Conservation (phyloP, 495 filamentous ascomycete species). For the Penicillium chermesinum region DNA sequence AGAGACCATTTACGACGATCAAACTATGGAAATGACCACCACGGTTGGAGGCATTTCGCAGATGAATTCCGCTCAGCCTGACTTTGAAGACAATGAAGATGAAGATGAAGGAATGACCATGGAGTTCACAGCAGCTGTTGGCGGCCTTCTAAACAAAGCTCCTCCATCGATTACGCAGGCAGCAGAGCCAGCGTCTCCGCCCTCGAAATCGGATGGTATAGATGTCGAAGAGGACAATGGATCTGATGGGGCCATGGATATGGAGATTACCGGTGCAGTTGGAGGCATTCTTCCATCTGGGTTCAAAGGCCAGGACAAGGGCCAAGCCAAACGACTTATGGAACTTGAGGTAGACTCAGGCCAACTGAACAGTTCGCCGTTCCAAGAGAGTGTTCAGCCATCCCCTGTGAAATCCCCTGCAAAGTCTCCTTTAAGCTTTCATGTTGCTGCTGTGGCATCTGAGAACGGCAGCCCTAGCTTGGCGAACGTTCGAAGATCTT, state of each 20-base stretch:
- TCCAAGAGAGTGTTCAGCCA: conserved; percentile 35
- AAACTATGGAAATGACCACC: conserved; percentile 75
- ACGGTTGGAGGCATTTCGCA: conserved; percentile 61
- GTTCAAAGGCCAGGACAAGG: conserved; percentile 33
- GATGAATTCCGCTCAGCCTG: conserved; percentile 28
- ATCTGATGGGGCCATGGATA: conserved; percentile 45
- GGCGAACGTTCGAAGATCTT: conserved; percentile 47
- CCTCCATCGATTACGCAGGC: conserved; percentile 13
- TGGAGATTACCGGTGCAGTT: conserved; percentile 72
- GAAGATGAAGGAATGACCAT: conserved; percentile 74
- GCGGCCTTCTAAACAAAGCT: conserved; percentile 53
- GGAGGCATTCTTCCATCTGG: conserved; percentile 58
- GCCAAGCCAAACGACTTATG: conserved; percentile 53
- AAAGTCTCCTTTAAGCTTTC: conserved; percentile 24
- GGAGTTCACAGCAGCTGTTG: conserved; percentile 73
- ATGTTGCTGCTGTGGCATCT: conserved; percentile 44
- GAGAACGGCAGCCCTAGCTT: conserved; percentile 58
- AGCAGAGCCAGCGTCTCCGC: conserved; percentile 18
- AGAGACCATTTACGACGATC: conserved; percentile 48
- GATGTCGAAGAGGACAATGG: conserved; percentile 34
- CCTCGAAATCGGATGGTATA: conserved; percentile 23
- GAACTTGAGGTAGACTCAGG: conserved; percentile 54
- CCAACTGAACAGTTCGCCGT: conserved; percentile 50
- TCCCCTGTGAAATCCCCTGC: conserved; percentile 16
- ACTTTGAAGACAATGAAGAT: conserved; percentile 42